These are phyloP conservation scores for Leishmania aethiopica DNA, from an alignment of 208 protist genomes.

Conservation along the genomic window DNA sequence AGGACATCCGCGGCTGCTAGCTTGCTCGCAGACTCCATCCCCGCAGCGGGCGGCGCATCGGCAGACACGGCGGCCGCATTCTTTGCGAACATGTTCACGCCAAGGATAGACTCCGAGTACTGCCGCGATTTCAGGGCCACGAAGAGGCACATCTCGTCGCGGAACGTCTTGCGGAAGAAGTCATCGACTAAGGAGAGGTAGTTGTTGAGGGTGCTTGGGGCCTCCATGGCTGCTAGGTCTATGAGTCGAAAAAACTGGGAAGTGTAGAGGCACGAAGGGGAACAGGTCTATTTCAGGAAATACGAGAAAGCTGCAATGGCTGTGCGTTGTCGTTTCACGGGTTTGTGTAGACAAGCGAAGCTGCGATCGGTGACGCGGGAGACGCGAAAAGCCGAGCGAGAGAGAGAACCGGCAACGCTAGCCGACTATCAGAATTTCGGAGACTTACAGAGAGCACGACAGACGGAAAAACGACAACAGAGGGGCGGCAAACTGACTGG, in stretches of 20 bases:
- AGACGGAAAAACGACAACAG: not conserved
- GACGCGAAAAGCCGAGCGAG: not conserved
- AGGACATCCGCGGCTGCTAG: not conserved
- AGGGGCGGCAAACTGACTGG: not conserved
- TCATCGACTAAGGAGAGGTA: conserved; percentile 87
- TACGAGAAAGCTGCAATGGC: not conserved
- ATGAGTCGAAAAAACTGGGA: not conserved
- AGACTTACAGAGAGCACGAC: not conserved
- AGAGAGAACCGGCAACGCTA: not conserved
- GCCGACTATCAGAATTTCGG: not conserved
- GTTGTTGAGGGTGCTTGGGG: conserved; percentile 62
- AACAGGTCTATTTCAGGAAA: not conserved
- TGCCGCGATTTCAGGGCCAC: conserved; percentile 78
- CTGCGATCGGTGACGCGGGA: not conserved
- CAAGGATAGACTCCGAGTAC: conserved; percentile 57
- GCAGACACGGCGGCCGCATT: conserved; percentile 17
- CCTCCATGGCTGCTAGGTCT: conserved; percentile 45
- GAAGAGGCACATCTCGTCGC: conserved; percentile 75
- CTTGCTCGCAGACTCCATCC: not conserved
- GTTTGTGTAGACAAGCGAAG: not conserved
- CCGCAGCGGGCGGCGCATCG: not conserved
- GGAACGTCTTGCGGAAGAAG: conserved; percentile 89
- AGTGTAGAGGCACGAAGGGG: not conserved
- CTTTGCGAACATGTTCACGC: conserved; percentile 42
- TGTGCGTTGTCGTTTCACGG: not conserved